Evolutionary conservation across 208 protist species (phyloP).

Genomic region (Blastocrithidia nonstop): DNA sequence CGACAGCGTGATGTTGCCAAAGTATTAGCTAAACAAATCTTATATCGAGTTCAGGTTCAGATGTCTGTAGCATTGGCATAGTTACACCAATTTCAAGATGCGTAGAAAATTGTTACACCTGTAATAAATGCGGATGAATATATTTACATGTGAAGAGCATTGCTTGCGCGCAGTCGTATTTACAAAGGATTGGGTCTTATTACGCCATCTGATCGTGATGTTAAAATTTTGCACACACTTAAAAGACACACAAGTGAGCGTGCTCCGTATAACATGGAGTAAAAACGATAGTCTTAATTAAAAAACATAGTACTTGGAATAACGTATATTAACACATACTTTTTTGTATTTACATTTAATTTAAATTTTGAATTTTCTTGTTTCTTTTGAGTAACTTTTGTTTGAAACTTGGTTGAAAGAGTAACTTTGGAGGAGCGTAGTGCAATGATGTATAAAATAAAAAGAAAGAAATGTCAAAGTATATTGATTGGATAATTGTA

Average conservation of each 20-base stretch:
- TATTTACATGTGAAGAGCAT: slow-evolving; percentile 81
- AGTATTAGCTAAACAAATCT: slow-evolving; percentile 38
- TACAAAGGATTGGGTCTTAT: slow-evolving; percentile 68
- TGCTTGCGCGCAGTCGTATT: slow-evolving; percentile 58
- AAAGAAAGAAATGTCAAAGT: too few relatives aligned
- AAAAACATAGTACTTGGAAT: too few relatives aligned
- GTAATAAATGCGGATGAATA: slow-evolving; percentile 68
- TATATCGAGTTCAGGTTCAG: slow-evolving; percentile 64
- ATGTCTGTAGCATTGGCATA: slow-evolving; percentile 48
- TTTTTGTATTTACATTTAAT: too few relatives aligned
- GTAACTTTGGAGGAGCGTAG: too few relatives aligned
- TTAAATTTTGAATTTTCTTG: slow-evolving; percentile 9
- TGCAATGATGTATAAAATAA: too few relatives aligned
- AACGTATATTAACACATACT: too few relatives aligned
- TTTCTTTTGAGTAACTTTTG: too few relatives aligned
- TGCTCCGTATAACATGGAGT: slow-evolving; percentile 18
- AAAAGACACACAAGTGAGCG: slow-evolving; percentile 40
- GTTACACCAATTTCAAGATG: slow-evolving; percentile 51
- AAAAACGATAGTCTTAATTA: too few relatives aligned
- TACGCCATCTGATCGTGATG: slow-evolving; percentile 62
- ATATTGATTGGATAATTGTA: too few relatives aligned
- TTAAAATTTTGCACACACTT: slow-evolving; percentile 48
- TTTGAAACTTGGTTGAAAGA: too few relatives aligned
- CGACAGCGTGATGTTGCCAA: slow-evolving; percentile 27
- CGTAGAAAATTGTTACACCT: slow-evolving; percentile 38